Evolutionary conservation across 331 rosid species (phyloP), one percentile per base, ranked within the genome.

Genomic region (Telfairia occidentalis): DNA sequence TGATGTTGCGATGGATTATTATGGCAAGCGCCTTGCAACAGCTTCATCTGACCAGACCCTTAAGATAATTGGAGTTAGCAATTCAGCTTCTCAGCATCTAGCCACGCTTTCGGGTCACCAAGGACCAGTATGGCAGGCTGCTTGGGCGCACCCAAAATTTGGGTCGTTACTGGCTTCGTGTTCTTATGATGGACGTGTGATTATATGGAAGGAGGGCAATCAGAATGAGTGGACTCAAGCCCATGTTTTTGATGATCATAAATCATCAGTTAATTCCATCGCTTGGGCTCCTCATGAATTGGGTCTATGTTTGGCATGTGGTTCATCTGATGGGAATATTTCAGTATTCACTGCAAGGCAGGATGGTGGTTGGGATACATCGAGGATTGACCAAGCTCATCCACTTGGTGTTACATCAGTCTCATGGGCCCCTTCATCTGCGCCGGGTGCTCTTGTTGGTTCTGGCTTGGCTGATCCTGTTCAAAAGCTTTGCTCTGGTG

Each of bases 341-440:
- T 92, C 94, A 2, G 86, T 92, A 52, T 85, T 88, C 86, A 84
- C 92, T 32, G 89, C 89, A 9, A 87, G 89, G 71, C 80, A 86
- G 3, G 94, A 92, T 34, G 92, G 96, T 76, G 89, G 90, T 72
- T 92, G 97, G 96, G 96, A 89, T 78, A 74, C 93, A 16, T 75
- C 90, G 2, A 88, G 85, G 81, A 89, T 92, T 2, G 92, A 88
- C 69, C 87, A 85, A 77, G 97, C 96, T 73, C 97, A 92, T 35
- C 94, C 97, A 0, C 87, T 92, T 37, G 96, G 97, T 26, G 97
- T 92, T 15, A 89, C 97, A n/a, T 92, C 97, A 21, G 89, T 92
- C 73, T 92, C 97, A 12, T 92, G 97, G 97, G 97, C 96, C 4
- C 97, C 96, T 23, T 86, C 96, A 24, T 89, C 80, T 16, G 92